Conservation (phyloP, 345 rosid species). For the Viola odorata region DNA sequence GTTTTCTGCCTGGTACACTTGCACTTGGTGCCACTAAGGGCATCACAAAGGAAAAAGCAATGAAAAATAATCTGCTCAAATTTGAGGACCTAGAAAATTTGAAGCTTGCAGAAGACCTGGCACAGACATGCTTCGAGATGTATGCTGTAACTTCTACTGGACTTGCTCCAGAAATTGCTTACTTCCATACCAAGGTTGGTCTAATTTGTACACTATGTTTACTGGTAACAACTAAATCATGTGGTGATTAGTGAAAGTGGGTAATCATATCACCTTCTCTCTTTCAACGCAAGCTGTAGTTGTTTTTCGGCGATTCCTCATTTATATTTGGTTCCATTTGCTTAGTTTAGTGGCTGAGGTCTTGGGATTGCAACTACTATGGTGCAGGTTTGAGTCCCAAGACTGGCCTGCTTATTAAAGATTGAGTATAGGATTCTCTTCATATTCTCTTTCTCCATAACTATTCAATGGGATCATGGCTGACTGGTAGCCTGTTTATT, state of each 20-base stretch:
- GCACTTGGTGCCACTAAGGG: slow-evolving; percentile 99
- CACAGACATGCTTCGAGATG: slow-evolving; percentile 91
- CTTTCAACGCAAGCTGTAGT: not conserved
- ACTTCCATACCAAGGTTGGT: slow-evolving; percentile 83
- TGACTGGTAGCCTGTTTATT: not conserved
- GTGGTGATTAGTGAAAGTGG: not conserved
- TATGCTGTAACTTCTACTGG: slow-evolving; percentile 93
- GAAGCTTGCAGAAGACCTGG: slow-evolving; percentile 92
- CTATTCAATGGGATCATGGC: not conserved
- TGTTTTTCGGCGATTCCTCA: slow-evolving; percentile 7
- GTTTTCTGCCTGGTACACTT: slow-evolving; percentile 91
- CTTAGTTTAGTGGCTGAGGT: not conserved
- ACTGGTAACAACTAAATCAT: slow-evolving; percentile 1
- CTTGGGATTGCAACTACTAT: not conserved
- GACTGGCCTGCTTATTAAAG: not conserved
- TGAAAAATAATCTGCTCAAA: slow-evolving; percentile 66
- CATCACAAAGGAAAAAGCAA: slow-evolving; percentile 66
- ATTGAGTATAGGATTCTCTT: not conserved
- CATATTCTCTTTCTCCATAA: not conserved
- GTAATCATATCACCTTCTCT: not conserved
- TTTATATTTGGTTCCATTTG: not conserved
- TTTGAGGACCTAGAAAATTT: slow-evolving; percentile 88
- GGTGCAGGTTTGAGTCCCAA: not conserved
- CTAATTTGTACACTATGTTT: slow-evolving; percentile 1
- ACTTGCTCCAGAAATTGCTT: slow-evolving; percentile 95